Conservation (phyloP, 2,329 filamentous ascomycete genomes). For the Aspergillus sp. region DNA sequence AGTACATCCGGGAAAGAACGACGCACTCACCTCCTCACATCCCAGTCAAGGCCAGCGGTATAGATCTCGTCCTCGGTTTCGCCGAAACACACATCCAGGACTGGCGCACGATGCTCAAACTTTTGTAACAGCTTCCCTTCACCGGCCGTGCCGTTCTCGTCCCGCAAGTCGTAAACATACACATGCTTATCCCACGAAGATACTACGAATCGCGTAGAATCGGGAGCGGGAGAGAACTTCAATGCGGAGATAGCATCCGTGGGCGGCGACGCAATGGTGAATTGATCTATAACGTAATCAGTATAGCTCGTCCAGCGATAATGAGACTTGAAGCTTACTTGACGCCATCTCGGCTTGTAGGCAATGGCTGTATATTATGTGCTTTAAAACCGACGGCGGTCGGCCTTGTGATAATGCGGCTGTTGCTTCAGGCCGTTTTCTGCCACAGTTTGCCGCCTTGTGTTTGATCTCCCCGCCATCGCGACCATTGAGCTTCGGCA, state of each 20-base stretch:
- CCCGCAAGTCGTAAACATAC: conserved; percentile 78
- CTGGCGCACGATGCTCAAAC: conserved; percentile 78
- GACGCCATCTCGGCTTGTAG: conserved; percentile 39
- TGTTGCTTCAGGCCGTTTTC: conserved; percentile 30
- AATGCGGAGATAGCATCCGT: conserved; percentile 84
- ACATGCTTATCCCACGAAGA: conserved; percentile 93
- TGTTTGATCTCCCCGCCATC: conserved; percentile 24
- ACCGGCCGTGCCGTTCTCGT: conserved; percentile 54
- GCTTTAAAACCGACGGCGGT: conserved; percentile 21
- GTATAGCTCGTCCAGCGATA: background rate
- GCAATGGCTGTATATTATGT: conserved; percentile 7
- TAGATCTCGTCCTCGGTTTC: conserved; percentile 79
- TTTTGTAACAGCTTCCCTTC: conserved; percentile 66
- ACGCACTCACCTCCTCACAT: conserved; percentile 68
- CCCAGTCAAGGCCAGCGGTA: conserved; percentile 81
- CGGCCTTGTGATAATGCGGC: conserved; percentile 24
- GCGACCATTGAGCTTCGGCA: conserved; percentile 1
- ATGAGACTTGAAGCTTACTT: conserved; percentile 32
- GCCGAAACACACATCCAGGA: conserved; percentile 90
- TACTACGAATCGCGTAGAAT: conserved; percentile 76
- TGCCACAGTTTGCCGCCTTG: conserved; percentile 32
- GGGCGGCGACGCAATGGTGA: conserved; percentile 78
- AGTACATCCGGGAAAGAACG: background rate
- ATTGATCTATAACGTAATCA: conserved; percentile 57
- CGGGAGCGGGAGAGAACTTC: conserved; percentile 76